Evolutionary conservation across 75 land plant species (phyloP), one percentile per base, ranked within the genome.

Genomic region (Adiantum capillusveneris): DNA sequence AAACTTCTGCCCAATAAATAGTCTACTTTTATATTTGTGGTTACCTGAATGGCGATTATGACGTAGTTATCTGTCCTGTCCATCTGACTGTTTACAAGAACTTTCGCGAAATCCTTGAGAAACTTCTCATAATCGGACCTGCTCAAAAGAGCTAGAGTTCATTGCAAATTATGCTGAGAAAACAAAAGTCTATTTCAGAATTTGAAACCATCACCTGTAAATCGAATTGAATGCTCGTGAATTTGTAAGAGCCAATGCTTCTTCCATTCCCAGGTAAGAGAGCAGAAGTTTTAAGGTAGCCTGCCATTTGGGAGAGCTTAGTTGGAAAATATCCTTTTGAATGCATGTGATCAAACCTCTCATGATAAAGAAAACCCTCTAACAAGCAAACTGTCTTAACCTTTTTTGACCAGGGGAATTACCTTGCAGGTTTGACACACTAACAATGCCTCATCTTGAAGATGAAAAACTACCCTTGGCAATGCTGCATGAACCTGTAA

Each of bases 401-500:
- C 3, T 18, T 14, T 14, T 18, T 21, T 2, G 17, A 3, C 13
- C 5, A 52, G 53, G 26, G 9, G 56, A 30, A 20, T 14, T 67
- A 93, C 98, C 81, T 83, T 71, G 67, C 98, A 94, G 62, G 96
- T 82, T 39, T 76, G 78, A 30, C 98, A 65, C 31, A 94, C 96
- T 54, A 52, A 53, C 44, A 62, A 25, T 65, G 82, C 87, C 70
- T 88, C 90, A 70, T 94, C 98, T 66, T 85, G 80, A 22, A 88
- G 62, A 63, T 94, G 98, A 44, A 94, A 59, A 60, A 89, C 59
- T 45, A 94, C 62, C 17, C 96, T 84, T 31, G 96, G 85, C 26
- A 94, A 43, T 25, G 71, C 63, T 44, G 76, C 77, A 79, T 94
- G 98, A 22, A 94, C 79, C 98, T 93, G 43, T 44, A 46, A 53